Base-by-base conservation (phyloP, 208 protist genomes). In the Leishmania tropica region DNA sequence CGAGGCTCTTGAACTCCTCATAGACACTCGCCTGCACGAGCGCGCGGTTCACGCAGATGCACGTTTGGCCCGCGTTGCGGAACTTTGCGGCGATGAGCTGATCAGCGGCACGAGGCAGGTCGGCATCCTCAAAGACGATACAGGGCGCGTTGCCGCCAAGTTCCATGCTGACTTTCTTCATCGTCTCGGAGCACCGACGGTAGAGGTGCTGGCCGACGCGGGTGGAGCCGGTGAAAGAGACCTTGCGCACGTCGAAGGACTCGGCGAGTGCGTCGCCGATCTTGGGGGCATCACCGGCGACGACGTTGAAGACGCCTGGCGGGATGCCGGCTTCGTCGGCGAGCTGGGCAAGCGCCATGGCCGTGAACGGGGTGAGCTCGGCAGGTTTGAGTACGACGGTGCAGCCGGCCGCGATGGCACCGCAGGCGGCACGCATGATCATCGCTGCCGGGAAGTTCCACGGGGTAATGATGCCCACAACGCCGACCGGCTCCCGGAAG, bases 371-470 rank as follows among this genome's bases (percentile, higher is more conserved):
- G 28, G 97, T 96, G 51, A 92, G 81, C 72, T 93, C 85, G 47
- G 94, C 92, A n/a, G 96, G 95, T 80, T 98, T 98, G 60, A 98
- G 80, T 45, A 98, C 95, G 42, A 97, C 91, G 5, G 93, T 91
- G 89, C 94, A 98, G 21, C 97, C 97, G 7, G 96, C 96, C 31
- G 96, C 96, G 45, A 98, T 88, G n/a, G 97, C 97, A 6, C 88
- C 94, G 48, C 89, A 92, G 15, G 93, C 90, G 13, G 93, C 89
- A 17, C 92, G 92, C 15, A 89, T 91, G 65, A 96, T 92, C 90
- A 98, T 97, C 54, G 92, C 85, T 19, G 96, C 89, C 4, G 97
- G 97, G 73, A 97, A 98, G 88, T 99, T 99, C 94, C 94, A 99
- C 60, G 97, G 96, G n/a, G 94, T 98, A 56, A 98, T 90, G 51